Evolutionary conservation across 768 basidiomycete species (phyloP).

Genomic region (Termitomyces sp.): DNA sequence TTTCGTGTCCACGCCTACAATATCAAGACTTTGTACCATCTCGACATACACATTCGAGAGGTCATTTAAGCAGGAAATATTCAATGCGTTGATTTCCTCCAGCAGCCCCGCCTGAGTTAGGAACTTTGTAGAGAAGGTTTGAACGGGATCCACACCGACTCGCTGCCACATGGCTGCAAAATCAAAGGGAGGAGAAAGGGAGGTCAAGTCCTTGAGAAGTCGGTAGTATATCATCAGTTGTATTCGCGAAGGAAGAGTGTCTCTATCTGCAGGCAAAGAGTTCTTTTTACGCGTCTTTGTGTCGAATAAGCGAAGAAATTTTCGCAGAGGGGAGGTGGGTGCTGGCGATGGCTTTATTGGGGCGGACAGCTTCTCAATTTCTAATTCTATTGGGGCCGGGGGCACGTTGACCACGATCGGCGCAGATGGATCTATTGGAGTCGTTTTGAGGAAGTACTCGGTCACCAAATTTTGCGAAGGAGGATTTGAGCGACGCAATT

Average conservation of each 20-base stretch:
- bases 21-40: conserved; percentile 20
- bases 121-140: conserved; percentile 46
- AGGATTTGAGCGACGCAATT: conserved; percentile 15
- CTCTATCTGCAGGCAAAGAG: conserved; percentile 50
- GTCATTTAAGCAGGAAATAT: conserved; percentile 31
- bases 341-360: conserved; percentile 2
- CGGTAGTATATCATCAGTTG: conserved; percentile 79
- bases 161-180: conserved; percentile 49
- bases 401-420: neutral
- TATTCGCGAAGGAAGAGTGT: conserved; percentile 52
- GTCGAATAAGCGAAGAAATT: conserved; percentile 47
- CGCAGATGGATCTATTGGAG: neutral
- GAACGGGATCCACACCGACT: conserved; percentile 35
- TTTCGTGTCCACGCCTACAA: conserved; percentile 29
- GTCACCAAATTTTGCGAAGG: conserved; percentile 11
- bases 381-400: neutral
- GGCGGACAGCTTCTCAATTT: neutral
- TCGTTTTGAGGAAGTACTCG: conserved; percentile 2
- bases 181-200: conserved; percentile 38
- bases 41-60: conserved; percentile 26
- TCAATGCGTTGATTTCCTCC: conserved; percentile 13
- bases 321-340: conserved; percentile 9
- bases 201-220: conserved; percentile 49
- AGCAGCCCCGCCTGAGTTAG: conserved; percentile 33
- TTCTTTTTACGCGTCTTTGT: conserved; percentile 60